Conservation (phyloP, 192 early-diverging fungal genomes). For the Entrophospora sp. region DNA sequence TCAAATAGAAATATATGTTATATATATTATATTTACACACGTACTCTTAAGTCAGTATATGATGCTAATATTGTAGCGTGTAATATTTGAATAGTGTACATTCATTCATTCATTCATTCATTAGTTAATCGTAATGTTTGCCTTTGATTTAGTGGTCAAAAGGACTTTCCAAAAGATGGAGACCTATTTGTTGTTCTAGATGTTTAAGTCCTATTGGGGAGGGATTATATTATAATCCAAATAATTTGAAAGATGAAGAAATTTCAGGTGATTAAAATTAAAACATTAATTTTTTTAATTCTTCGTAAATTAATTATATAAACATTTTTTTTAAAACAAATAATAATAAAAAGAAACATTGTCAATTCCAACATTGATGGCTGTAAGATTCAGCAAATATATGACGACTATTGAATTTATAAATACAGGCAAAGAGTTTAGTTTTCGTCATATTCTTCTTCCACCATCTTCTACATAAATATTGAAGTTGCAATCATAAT, state of each 20-base stretch:
- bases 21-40: too few species aligned
- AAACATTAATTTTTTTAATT: too few species aligned
- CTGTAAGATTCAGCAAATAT: slow-evolving; percentile 34
- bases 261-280: neutral
- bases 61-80: too few species aligned
- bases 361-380: slow-evolving; percentile 18
- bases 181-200: slow-evolving; percentile 36
- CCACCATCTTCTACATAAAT: too few species aligned
- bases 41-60: too few species aligned
- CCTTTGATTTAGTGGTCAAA: slow-evolving; percentile 53
- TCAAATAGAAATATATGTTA: too few species aligned
- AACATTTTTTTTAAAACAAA: too few species aligned
- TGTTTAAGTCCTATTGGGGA: slow-evolving; percentile 40
- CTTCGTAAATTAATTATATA: too few species aligned
- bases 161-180: slow-evolving; percentile 43
- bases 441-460: too few species aligned
- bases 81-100: neutral
- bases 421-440: too few species aligned
- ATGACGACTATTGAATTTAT: slow-evolving; percentile 9
- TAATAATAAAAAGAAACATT: too few species aligned
- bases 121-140: neutral
- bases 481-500: too few species aligned
- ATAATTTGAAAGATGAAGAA: neutral
- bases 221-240: slow-evolving; percentile 28
- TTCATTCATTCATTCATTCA: neutral